phyloP scores from a whole-genome alignment of 306 rosid species.

The Glycine tomentella region DNA sequence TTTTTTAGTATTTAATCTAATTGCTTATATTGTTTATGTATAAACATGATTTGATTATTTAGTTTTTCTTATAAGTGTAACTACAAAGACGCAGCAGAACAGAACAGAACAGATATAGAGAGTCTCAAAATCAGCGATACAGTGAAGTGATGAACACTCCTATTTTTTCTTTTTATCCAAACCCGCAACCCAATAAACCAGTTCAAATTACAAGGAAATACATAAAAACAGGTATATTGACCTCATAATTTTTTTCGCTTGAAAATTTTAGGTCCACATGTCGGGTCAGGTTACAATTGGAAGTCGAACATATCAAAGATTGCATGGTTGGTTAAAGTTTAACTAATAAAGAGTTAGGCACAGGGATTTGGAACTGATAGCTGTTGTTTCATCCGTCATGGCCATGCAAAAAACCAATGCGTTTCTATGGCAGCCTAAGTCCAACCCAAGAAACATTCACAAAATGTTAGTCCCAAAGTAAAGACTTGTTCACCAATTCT shows the following conservation, averaged over 20 bases:
- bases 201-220: not conserved
- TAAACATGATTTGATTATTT: too few species aligned
- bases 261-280: not conserved
- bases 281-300: not conserved
- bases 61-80: too few species aligned
- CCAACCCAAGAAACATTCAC: slow-evolving; percentile 34
- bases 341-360: not conserved
- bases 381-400: not conserved
- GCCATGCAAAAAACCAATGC: not conserved
- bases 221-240: not conserved
- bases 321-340: slow-evolving; percentile 8
- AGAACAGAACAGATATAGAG: too few species aligned
- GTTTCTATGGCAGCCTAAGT: slow-evolving; percentile 9
- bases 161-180: too few species aligned
- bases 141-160: not conserved
- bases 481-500: not conserved
- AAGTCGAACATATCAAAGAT: slow-evolving; percentile 19
- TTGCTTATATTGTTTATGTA: too few species aligned
- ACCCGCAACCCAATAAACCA: not conserved
- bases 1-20: too few species aligned
- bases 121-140: not conserved
- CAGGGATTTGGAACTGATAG: not conserved
- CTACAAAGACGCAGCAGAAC: not conserved
- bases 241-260: not conserved
- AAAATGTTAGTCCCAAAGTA: too few species aligned